phyloP scores from a whole-genome alignment of 306 rosid genomes.

The Vigna mungo region DNA sequence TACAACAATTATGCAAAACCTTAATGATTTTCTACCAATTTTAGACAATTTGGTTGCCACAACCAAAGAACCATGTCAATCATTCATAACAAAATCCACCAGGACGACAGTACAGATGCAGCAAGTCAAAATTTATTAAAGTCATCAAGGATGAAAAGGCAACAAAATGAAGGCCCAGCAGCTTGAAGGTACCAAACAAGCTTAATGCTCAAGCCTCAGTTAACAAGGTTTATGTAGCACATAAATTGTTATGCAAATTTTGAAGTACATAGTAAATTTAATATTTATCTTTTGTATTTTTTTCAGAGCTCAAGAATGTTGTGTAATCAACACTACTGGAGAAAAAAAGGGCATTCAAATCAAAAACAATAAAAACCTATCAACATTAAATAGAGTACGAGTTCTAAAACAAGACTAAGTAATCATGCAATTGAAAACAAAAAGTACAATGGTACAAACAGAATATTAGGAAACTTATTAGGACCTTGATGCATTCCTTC shows the following conservation, averaged over 20 bases:
- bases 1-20: constrained; percentile 20
- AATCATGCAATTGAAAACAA: constrained; percentile 33
- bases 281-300: not conserved
- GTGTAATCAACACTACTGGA: constrained; percentile 27
- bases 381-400: constrained; percentile 36
- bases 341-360: constrained; percentile 11
- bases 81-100: constrained; percentile 3
- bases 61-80: constrained; percentile 21
- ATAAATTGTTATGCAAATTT: not conserved
- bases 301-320: constrained; percentile 1
- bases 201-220: constrained; percentile 14
- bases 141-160: constrained; percentile 16
- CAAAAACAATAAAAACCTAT: constrained; percentile 27
- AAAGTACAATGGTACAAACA: constrained; percentile 18
- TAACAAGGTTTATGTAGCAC: constrained; percentile 12
- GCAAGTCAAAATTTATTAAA: constrained; percentile 3
- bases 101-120: constrained; percentile 14
- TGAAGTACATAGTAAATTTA: constrained; percentile 22
- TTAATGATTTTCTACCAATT: constrained; percentile 7
- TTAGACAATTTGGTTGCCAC: not conserved
- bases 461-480: constrained; percentile 38
- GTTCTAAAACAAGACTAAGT: constrained; percentile 1
- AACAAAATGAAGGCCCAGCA: constrained; percentile 11
- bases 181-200: constrained; percentile 29
- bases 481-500: constrained; percentile 99